These are phyloP conservation scores for Aegilops umbellulata DNA, from an alignment of 176 grass and related monocot genomes.

Conservation along the genomic window DNA sequence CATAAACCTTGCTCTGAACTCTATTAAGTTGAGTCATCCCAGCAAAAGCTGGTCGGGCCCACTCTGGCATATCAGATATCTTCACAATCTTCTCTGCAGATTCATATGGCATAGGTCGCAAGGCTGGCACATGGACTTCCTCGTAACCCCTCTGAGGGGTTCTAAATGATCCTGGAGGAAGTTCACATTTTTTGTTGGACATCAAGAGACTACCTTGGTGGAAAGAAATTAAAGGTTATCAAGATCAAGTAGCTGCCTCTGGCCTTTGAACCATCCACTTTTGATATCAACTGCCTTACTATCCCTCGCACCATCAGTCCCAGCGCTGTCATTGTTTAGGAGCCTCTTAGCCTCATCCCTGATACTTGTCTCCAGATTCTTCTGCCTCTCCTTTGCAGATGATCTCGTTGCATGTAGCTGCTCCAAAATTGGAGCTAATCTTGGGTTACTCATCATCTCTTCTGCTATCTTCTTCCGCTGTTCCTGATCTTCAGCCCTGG, in stretches of 20 bases:
- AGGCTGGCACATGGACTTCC: slow-evolving; percentile 72
- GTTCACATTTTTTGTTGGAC: slow-evolving; percentile 83
- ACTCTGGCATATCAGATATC: slow-evolving; percentile 77
- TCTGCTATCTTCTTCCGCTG: slow-evolving; percentile 78
- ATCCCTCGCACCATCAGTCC: slow-evolving; percentile 32
- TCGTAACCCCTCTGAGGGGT: slow-evolving; percentile 79
- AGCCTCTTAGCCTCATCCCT: slow-evolving; percentile 87
- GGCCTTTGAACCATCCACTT: slow-evolving; percentile 82
- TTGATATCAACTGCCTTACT: slow-evolving; percentile 50
- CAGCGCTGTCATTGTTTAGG: slow-evolving; percentile 55
- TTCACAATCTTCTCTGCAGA: slow-evolving; percentile 74
- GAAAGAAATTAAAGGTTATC: slow-evolving; percentile 80
- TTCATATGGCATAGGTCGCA: slow-evolving; percentile 62
- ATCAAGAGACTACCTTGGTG: slow-evolving; percentile 83
- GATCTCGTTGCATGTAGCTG: slow-evolving; percentile 85
- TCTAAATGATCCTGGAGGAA: slow-evolving; percentile 68
- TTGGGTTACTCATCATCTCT: slow-evolving; percentile 65
- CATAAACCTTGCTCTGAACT: slow-evolving; percentile 90
- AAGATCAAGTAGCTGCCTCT: slow-evolving; percentile 81
- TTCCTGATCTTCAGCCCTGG: slow-evolving; percentile 82
- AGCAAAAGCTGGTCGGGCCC: slow-evolving; percentile 66
- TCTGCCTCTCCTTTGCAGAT: slow-evolving; percentile 81
- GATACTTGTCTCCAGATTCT: slow-evolving; percentile 82
- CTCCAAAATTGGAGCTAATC: slow-evolving; percentile 63
- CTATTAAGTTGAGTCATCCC: slow-evolving; percentile 88